Base-by-base conservation (phyloP, 176 grass and related monocot genomes). In the Juncus effusus region DNA sequence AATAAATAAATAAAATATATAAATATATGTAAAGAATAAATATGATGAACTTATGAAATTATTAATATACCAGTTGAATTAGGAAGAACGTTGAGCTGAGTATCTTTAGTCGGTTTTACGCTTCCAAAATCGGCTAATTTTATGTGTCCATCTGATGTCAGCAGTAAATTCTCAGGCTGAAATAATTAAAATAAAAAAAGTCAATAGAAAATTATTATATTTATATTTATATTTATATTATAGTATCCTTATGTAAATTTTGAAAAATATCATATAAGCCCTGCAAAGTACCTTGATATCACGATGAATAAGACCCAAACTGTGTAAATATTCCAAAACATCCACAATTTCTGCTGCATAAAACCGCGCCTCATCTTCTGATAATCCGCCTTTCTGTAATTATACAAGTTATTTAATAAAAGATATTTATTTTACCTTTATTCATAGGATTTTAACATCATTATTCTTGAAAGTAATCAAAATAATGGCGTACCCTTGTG, bases 71-170 rank as follows among this genome's bases (percentile, higher is more conserved):
- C 89, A 40, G 94, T 81, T 70, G 94, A 86, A 87, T 99, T 87
- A 56, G 88, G 94, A 76, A 99, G 85, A 62, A 93, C 89, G 54
- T 79, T 99, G 50, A 99, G 83, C 28, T 67, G 76, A 41, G 78
- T 84, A 60, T 93, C 80, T 59, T 12, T 89, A 38, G 81, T 99
- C 56, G 94, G 94, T 73, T 99, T 99, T 8, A 99, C 89, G 15
- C 94, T 99, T 59, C 94, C 89, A 90, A 99, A 99, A 69, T 99
- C 94, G 73, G 94, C 94, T 63, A 99, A 80, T 70, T 93, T 99
- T 65, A 99, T 81, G 68, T 99, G 94, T 14, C 88, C 94, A 80
- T 99, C 89, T 51, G 72, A 73, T 62, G 94, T 93, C 67, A 99
- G 77, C 49, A 99, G 51, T 80, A 99, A 70, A 70, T 99, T 99